Base-by-base conservation (phyloP, 164 flowering plant species). In the Hamamelis virginiana region DNA sequence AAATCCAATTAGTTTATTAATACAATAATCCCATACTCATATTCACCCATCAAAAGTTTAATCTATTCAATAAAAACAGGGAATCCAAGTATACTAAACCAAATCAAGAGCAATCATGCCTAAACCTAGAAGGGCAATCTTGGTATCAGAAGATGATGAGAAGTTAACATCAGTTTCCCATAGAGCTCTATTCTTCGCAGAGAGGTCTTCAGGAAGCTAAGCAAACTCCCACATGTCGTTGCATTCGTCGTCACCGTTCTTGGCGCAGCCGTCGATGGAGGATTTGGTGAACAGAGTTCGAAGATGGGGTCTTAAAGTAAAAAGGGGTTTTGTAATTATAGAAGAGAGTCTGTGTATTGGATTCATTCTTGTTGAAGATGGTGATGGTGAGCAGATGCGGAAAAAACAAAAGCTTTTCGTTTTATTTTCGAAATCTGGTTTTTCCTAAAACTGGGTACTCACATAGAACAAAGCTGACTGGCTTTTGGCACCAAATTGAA, bases 171-270 rank as follows among this genome's bases (percentile, higher is more conserved):
- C 97, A 8, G 76, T 70, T 68, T 96, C 98, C 99, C 99, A 96
- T 0, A 93, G 95, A 0, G 95, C 89, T 44, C 90, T 81, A 78
- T 67, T 80, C 60, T 80, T 86, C 4, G 76, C 76, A 0, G 86
- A 66, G 46, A 83, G 77, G 69, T 89, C 87, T 47, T 93, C 92
- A 0, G 99, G 99, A 3, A 96, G 86, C 99, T 98, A 96, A 3
- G 99, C 92, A 0, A 90, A 52, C 68, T 96, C 99, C 99, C 99
- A 96, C 4, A 96, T 90, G 52, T 89, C 88, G 65, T 96, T 93
- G 98, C 98, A 96, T 47, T 91, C 91, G 16, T 88, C 96, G 8
- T 84, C 86, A n/a, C n/a, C n/a, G n/a, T n/a, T n/a, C n/a, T n/a
- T n/a, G n/a, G n/a, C n/a, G n/a, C n/a, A n/a, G 4, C 78, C 86